Evolutionary conservation across 371 early-diverging fungal species (phyloP).

Genomic region (Funneliformis caledonium): DNA sequence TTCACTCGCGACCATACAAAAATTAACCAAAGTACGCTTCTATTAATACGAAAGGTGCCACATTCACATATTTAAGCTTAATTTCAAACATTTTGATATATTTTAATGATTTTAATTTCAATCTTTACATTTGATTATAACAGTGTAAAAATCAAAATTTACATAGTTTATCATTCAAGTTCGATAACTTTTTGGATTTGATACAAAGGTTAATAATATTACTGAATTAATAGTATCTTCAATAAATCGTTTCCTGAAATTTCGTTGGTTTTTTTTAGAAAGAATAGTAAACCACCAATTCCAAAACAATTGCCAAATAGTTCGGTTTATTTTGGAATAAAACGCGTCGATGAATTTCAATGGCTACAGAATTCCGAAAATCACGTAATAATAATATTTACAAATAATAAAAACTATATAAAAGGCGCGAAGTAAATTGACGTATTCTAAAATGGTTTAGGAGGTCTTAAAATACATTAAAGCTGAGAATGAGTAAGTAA

Average conservation of each 20-base stretch:
- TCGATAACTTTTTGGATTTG: neutral
- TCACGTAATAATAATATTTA: conserved; percentile 42
- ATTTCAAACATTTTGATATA: neutral
- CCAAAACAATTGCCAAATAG: conserved; percentile 45
- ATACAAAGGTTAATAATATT: neutral
- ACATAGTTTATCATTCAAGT: neutral
- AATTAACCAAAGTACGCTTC: neutral
- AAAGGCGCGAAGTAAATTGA: neutral
- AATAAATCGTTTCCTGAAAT: neutral
- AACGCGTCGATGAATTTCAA: conserved; percentile 53
- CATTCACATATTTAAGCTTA: neutral
- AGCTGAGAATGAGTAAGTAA: conserved; percentile 61
- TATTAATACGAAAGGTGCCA: neutral
- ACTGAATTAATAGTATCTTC: neutral
- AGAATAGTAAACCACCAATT: conserved; percentile 40
- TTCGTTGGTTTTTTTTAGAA: neutral
- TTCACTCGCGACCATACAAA: neutral
- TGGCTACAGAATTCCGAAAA: conserved; percentile 59
- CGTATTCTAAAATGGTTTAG: conserved; percentile 40
- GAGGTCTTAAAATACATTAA: conserved; percentile 57
- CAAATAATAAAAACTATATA: neutral
- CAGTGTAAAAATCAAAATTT: neutral
- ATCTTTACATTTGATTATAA: neutral
- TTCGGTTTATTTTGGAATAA: conserved; percentile 48
- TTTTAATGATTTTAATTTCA: neutral